Conservation (phyloP, 2,329 filamentous ascomycete genomes). For the Penicillium sp. region DNA sequence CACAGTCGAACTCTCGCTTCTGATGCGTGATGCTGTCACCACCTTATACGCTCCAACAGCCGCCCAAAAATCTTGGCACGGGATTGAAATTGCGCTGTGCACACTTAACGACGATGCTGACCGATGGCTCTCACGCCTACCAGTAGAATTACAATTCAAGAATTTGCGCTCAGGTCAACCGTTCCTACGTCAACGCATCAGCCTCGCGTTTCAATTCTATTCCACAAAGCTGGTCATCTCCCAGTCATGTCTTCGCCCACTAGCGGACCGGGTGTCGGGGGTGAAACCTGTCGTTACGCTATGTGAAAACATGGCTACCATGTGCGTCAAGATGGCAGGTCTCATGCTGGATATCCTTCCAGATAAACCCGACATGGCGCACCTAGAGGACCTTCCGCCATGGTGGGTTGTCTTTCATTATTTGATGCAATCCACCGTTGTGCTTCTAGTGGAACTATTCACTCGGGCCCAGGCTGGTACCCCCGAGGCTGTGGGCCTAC, state of each 20-base stretch:
- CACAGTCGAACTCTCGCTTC: constrained; percentile 36
- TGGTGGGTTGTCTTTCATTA: neutral
- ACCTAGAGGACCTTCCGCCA: neutral
- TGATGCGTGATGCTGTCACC: constrained; percentile 38
- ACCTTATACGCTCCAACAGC: constrained; percentile 40
- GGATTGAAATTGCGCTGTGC: constrained; percentile 36
- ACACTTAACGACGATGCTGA: constrained; percentile 37
- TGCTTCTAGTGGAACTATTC: neutral
- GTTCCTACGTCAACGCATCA: constrained; percentile 34
- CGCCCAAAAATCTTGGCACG: constrained; percentile 34
- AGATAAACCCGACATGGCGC: neutral
- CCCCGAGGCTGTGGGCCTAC: neutral
- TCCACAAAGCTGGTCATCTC: constrained; percentile 44
- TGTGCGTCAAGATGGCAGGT: neutral
- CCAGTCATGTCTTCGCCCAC: constrained; percentile 44
- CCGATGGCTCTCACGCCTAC: constrained; percentile 40
- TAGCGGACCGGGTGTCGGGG: constrained; percentile 21
- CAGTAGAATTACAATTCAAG: constrained; percentile 36
- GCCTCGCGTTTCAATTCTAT: constrained; percentile 44
- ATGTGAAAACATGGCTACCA: neutral
- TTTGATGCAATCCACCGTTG: neutral
- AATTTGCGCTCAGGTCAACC: constrained; percentile 22
- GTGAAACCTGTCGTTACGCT: neutral
- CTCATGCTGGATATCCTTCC: neutral
- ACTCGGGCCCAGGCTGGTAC: neutral